phyloP scores from a whole-genome alignment of 2,329 filamentous ascomycete genomes.

The Diaporthe vexans region DNA sequence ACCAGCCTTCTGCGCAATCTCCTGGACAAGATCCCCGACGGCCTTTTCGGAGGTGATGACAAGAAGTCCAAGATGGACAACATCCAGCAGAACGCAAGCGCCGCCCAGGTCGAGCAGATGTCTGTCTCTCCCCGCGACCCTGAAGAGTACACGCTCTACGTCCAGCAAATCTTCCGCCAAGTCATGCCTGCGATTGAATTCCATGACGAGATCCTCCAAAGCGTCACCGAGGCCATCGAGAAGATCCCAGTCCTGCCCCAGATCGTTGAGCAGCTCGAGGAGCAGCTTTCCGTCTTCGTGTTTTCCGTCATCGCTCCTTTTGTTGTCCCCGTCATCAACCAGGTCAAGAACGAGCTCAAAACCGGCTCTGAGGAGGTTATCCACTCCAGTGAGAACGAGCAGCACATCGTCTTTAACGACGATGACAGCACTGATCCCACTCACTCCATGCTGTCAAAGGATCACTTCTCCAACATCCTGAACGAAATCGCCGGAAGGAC shows the following conservation, averaged over 20 bases:
- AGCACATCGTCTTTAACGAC: slow-evolving; percentile 88
- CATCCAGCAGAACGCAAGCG: slow-evolving; percentile 81
- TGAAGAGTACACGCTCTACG: slow-evolving; percentile 85
- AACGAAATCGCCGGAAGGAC: slow-evolving; percentile 91
- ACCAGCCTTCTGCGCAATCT: slow-evolving; percentile 84
- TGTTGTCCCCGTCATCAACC: slow-evolving; percentile 85
- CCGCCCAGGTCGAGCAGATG: slow-evolving; percentile 82
- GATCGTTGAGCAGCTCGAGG: slow-evolving; percentile 86
- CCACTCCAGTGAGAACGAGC: slow-evolving; percentile 84
- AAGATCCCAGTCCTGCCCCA: slow-evolving; percentile 88
- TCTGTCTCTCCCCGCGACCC: slow-evolving; percentile 83
- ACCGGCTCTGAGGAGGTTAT: slow-evolving; percentile 92
- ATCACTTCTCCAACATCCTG: slow-evolving; percentile 91
- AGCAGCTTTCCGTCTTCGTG: slow-evolving; percentile 89
- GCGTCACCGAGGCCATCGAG: slow-evolving; percentile 82
- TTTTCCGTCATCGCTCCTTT: slow-evolving; percentile 94
- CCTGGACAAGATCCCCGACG: slow-evolving; percentile 84
- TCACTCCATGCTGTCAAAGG: slow-evolving; percentile 96
- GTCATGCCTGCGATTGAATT: slow-evolving; percentile 93
- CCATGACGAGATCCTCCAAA: slow-evolving; percentile 89
- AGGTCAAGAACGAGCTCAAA: slow-evolving; percentile 88
- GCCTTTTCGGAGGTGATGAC: slow-evolving; percentile 82
- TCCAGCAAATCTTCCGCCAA: slow-evolving; percentile 80
- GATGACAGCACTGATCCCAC: slow-evolving; percentile 85
- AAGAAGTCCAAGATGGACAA: slow-evolving; percentile 83